A percentile compares a stretch with the other conserved stretches of the same genome.
Conservation (phyloP, 2,329 filamentous ascomycete genomes). For the Penicillium freii region DNA sequence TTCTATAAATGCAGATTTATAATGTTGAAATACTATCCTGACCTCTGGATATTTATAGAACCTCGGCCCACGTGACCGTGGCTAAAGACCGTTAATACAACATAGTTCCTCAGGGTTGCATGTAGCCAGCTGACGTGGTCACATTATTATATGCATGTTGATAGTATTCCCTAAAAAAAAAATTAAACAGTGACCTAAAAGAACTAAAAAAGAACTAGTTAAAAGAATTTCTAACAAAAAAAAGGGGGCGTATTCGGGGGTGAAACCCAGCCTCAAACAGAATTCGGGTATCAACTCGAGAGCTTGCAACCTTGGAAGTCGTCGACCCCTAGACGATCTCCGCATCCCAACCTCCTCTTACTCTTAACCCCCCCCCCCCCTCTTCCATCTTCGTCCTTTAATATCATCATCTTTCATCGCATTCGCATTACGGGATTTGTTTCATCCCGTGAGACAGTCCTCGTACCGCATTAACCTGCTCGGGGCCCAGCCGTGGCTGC, state of each 20-base stretch:
- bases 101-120: background rate
- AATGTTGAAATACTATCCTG: background rate
- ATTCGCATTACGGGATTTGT: slow-evolving; percentile 6
- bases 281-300: slow-evolving; percentile 14
- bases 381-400: slow-evolving; percentile 3
- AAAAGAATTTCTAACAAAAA: background rate
- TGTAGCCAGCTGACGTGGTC: slow-evolving; percentile 1
- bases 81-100: background rate
- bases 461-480: slow-evolving; percentile 3
- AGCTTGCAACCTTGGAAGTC: slow-evolving; percentile 1
- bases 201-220: background rate
- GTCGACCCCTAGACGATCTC: slow-evolving; percentile 4
- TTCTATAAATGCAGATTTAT: background rate
- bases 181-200: background rate
- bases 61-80: background rate
- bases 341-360: slow-evolving; percentile 13
- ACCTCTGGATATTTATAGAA: background rate
- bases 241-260: background rate
- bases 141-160: background rate
- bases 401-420: background rate
- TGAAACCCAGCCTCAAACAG: slow-evolving; percentile 10
- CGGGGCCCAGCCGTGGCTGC: slow-evolving; percentile 11
- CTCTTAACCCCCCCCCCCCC: slow-evolving; percentile 5
- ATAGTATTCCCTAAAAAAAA: background rate
- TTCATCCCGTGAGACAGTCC: slow-evolving; percentile 6